phyloP scores from a whole-genome alignment of 2,329 filamentous ascomycete genomes.

The Calonectria hongkongensis region DNA sequence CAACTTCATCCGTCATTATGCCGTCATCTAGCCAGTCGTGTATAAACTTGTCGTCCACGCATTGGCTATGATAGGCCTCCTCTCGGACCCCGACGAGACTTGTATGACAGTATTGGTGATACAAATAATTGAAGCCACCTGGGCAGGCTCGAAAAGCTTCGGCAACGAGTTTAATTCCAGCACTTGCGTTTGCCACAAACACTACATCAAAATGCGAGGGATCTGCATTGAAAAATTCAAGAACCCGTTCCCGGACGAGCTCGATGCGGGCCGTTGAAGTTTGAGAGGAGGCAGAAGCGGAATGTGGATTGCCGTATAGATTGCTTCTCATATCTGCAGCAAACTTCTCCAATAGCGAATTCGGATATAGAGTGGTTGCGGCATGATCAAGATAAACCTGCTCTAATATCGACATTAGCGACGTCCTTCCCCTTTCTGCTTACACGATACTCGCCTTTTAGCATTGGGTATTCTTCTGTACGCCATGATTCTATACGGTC shows the following conservation, averaged over 20 bases:
- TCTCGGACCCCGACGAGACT: constrained; percentile 4
- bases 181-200: constrained; percentile 17
- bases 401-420: background rate
- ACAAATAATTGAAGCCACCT: background rate
- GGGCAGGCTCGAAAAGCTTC: constrained; percentile 9
- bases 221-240: constrained; percentile 15
- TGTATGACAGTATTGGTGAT: constrained; percentile 13
- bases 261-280: background rate
- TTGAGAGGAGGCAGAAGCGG: background rate
- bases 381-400: constrained; percentile 19
- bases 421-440: too few species aligned
- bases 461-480: constrained; percentile 11
- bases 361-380: constrained; percentile 5
- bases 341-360: background rate
- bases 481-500: background rate
- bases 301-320: constrained; percentile 11
- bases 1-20: background rate
- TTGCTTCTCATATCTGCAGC: background rate
- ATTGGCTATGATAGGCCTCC: background rate
- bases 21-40: background rate
- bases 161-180: background rate
- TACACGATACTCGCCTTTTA: background rate
- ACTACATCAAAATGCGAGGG: background rate
- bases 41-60: background rate
- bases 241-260: constrained; percentile 2